Evolutionary conservation across 129 eudicot species (phyloP).

Genomic region (Tagetes erecta): DNA sequence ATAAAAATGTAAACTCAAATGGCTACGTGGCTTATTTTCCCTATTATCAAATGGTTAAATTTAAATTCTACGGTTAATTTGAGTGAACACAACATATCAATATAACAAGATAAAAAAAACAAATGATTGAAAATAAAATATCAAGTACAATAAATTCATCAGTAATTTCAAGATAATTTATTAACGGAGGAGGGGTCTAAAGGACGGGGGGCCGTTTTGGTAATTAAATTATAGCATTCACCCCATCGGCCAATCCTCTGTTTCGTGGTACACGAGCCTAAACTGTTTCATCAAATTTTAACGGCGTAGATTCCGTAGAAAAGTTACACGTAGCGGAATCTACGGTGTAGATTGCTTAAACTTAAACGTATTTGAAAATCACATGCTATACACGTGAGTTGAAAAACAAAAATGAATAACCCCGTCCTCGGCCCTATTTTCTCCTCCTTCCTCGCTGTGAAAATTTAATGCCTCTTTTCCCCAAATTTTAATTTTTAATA

Average conservation of each 20-base stretch:
- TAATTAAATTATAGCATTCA: conserved; percentile 6
- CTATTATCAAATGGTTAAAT: no score
- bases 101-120: no score
- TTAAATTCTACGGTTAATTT: neutral
- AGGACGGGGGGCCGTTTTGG: conserved; percentile 26
- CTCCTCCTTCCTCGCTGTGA: conserved; percentile 53
- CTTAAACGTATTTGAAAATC: neutral
- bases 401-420: conserved; percentile 6
- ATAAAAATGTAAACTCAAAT: neutral
- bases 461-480: conserved; percentile 34
- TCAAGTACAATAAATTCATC: neutral
- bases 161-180: neutral
- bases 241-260: conserved; percentile 14
- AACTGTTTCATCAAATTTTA: conserved; percentile 16
- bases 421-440: conserved; percentile 17
- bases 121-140: no score
- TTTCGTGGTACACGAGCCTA: conserved; percentile 17
- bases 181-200: conserved; percentile 11
- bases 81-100: no score
- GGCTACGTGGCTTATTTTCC: neutral
- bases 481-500: conserved; percentile 5
- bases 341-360: conserved; percentile 29
- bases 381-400: conserved; percentile 57
- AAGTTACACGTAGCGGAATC: conserved; percentile 37
- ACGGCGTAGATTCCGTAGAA: conserved; percentile 36